Base-by-base conservation (phyloP, 2,329 filamentous ascomycete species). In the Cladosporium sp. region DNA sequence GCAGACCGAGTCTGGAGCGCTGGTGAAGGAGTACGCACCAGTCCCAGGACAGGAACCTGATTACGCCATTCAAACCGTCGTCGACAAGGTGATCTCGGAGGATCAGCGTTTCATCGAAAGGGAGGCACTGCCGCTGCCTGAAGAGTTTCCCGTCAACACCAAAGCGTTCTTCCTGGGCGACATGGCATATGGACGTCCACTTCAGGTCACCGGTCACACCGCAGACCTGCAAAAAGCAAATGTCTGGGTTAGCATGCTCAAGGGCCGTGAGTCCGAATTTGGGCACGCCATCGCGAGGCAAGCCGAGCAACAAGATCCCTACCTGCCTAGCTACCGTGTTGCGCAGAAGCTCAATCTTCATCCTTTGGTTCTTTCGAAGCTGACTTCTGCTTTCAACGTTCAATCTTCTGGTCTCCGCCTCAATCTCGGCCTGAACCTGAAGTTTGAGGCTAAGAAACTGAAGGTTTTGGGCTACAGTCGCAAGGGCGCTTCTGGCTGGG, bases 381-480 rank as follows among this genome's bases (percentile, higher is more conserved):
- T 99, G 62, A 97, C 93, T 0, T 95, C 93, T 1, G 91, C 92
- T 0, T 97, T 95, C 68, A 87, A 85, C 49, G 88, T 99, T 51
- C 82, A 83, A 15, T 83, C 92, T 3, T 89, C 89, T 51, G 89
- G 88, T 20, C 76, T 90, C 52, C 87, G 88, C 61, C 79, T 96
- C 55, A 99, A 99, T 62, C 75, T 99, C 19, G 93, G 93, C 0
- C 77, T 99, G 54, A 99, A 99, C 64, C 78, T 99, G 58, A 99
- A 99, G 68, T 99, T 99, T 54, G 93, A 99, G 67, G 89, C 83
- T 2, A 92, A 89, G 72, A 96, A 96, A 70, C 80, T 91, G 60
- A 99, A 99, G 73, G 93, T 99, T 6, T 73, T 99, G 27, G 93
- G 93, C 1, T 99, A 96, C 69, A 96, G 92, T 19, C 86, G 90